These are phyloP conservation scores for Cryptomeria japonica DNA, from an alignment of 75 land plant genomes.

Conservation along the genomic window DNA sequence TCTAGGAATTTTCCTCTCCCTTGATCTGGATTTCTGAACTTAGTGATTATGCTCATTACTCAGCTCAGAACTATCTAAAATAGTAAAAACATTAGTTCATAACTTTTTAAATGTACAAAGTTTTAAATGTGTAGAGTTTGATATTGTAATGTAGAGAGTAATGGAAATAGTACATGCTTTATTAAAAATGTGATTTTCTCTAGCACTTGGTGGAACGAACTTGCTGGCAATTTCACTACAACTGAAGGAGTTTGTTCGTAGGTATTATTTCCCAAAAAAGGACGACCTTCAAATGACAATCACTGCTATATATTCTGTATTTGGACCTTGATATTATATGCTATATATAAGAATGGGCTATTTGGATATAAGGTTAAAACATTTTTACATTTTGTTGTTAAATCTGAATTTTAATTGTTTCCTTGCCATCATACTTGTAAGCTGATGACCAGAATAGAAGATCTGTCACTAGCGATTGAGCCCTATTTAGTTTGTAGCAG, in stretches of 20 bases:
- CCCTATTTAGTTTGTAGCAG: neutral
- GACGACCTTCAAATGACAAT: neutral
- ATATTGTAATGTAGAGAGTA: neutral
- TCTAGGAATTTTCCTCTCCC: too few species aligned
- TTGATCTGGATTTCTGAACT: too few species aligned
- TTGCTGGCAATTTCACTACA: neutral
- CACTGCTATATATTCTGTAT: neutral
- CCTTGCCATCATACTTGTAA: neutral
- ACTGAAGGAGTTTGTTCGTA: neutral
- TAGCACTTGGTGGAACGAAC: neutral
- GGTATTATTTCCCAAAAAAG: neutral
- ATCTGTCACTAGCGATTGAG: neutral
- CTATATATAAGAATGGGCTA: neutral
- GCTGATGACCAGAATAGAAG: neutral
- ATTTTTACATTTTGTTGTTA: neutral
- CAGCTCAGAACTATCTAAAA: neutral
- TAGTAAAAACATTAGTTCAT: neutral
- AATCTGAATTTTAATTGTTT: neutral
- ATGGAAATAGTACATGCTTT: neutral
- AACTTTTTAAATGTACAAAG: neutral
- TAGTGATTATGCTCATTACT: neutral
- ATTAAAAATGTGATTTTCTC: neutral
- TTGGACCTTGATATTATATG: neutral
- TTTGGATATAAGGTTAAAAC: neutral
- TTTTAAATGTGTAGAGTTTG: neutral